These are phyloP conservation scores for Beauveria pseudobassiana DNA, from an alignment of 2,329 filamentous ascomycete genomes.

Conservation along the genomic window DNA sequence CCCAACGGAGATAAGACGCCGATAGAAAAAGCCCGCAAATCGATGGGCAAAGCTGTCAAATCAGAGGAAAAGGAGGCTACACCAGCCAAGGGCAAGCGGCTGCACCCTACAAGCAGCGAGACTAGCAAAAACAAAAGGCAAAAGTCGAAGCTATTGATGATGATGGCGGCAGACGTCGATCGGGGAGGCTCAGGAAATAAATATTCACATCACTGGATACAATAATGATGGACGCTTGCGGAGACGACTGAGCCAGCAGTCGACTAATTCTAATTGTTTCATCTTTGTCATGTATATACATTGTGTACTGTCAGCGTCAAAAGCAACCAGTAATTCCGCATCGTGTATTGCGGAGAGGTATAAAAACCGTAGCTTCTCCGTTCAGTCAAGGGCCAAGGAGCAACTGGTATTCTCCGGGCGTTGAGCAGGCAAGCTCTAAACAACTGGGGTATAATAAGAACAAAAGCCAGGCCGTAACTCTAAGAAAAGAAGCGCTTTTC, in stretches of 20 bases:
- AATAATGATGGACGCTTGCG: not conserved
- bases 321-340: not conserved
- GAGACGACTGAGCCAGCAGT: not conserved
- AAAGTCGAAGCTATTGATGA: slow-evolving; percentile 3
- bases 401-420: not conserved
- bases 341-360: slow-evolving; percentile 1
- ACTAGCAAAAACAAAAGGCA: slow-evolving; percentile 17
- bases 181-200: slow-evolving; percentile 20
- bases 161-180: slow-evolving; percentile 19
- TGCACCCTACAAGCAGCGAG: slow-evolving; percentile 10
- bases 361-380: not conserved
- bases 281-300: not conserved
- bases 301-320: not conserved
- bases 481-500: not conserved
- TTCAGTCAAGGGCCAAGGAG: not conserved
- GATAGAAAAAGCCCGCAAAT: slow-evolving; percentile 18
- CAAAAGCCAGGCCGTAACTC: not conserved
- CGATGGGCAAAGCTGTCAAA: slow-evolving; percentile 13
- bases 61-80: slow-evolving; percentile 16
- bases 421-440: not conserved
- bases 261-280: not conserved
- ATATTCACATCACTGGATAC: not conserved
- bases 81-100: slow-evolving; percentile 17
- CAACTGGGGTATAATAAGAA: slow-evolving; percentile 6
- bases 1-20: slow-evolving; percentile 18